These are phyloP conservation scores for Ammopiptanthus mongolicus DNA, from an alignment of 306 rosid genomes.

Conservation along the genomic window DNA sequence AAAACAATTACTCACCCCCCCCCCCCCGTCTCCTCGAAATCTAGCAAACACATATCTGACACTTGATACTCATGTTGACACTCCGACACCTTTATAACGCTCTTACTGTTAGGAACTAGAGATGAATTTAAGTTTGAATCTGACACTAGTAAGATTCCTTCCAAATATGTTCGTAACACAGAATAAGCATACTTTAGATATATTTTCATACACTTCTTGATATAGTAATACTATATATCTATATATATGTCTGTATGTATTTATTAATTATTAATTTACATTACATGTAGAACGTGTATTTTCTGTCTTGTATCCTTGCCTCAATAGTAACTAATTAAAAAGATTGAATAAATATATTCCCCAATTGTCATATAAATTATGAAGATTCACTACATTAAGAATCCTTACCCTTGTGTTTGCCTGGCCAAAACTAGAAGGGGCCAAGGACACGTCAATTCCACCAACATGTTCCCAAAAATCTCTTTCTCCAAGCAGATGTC, in stretches of 20 bases:
- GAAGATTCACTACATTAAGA: slow-evolving; percentile 7
- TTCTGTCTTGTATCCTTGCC: neutral
- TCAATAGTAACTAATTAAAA: neutral
- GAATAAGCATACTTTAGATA: neutral
- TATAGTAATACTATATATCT: neutral
- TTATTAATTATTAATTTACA: slow-evolving; percentile 9
- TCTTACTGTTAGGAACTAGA: neutral
- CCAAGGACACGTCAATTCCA: slow-evolving; percentile 81
- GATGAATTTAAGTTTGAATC: neutral
- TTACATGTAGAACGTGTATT: neutral
- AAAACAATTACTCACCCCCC: too few relatives aligned
- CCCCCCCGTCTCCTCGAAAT: too few relatives aligned
- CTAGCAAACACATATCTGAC: neutral
- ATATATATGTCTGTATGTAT: neutral
- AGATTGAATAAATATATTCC: slow-evolving; percentile 4
- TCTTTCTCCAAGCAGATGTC: slow-evolving; percentile 84
- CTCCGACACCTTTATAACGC: neutral
- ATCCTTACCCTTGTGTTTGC: slow-evolving; percentile 84
- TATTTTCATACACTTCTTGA: neutral
- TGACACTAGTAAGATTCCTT: neutral
- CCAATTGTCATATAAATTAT: neutral
- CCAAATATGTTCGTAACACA: neutral
- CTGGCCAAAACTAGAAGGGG: slow-evolving; percentile 97
- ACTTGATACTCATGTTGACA: neutral
- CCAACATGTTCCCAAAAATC: slow-evolving; percentile 97